Percentiles rank a stretch among this genome's conserved stretches.
Conservation (phyloP, 805 yeast species). For the Monosporozyma servazzii region DNA sequence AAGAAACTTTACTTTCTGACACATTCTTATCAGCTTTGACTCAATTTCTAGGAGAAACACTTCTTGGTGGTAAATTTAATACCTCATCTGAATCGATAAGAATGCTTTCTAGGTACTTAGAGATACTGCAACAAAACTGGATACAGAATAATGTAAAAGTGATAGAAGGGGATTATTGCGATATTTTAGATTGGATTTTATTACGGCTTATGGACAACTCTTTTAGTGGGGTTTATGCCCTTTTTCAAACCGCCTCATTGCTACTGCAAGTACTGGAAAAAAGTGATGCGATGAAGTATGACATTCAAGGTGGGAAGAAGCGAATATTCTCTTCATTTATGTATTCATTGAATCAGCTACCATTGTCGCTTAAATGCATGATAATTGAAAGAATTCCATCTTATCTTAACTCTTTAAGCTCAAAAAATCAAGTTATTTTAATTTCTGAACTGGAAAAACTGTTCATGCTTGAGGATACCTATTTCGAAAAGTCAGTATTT, state of each 20-base stretch:
- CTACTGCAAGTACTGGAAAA: slow-evolving; percentile 25
- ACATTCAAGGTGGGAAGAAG: slow-evolving; percentile 23
- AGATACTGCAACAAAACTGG: slow-evolving; percentile 21
- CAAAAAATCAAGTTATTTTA: slow-evolving; percentile 21
- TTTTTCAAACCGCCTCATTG: slow-evolving; percentile 28
- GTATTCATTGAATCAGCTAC: slow-evolving; percentile 13
- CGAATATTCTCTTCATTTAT: slow-evolving; percentile 16
- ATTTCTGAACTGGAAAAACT: slow-evolving; percentile 22
- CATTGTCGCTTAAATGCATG: slow-evolving; percentile 4
- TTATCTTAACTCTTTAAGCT: slow-evolving; percentile 19
- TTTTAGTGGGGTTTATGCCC: slow-evolving; percentile 33
- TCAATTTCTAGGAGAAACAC: slow-evolving; percentile 17
- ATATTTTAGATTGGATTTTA: slow-evolving; percentile 39
- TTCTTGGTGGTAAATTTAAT: slow-evolving; percentile 15
- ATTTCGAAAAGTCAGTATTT: slow-evolving; percentile 24
- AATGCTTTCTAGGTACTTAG: slow-evolving; percentile 13
- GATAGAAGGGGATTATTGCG: slow-evolving; percentile 36
- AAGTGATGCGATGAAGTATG: slow-evolving; percentile 17
- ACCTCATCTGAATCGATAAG: slow-evolving; percentile 15
- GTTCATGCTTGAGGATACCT: slow-evolving; percentile 17
- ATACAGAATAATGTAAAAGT: slow-evolving; percentile 13
- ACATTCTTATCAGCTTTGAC: slow-evolving; percentile 6
- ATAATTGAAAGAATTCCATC: slow-evolving; percentile 7
- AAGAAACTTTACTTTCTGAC: not conserved
- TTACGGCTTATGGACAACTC: slow-evolving; percentile 34